phyloP scores from a whole-genome alignment of 495 filamentous ascomycete species.

The Hyaloscypha finlandica region DNA sequence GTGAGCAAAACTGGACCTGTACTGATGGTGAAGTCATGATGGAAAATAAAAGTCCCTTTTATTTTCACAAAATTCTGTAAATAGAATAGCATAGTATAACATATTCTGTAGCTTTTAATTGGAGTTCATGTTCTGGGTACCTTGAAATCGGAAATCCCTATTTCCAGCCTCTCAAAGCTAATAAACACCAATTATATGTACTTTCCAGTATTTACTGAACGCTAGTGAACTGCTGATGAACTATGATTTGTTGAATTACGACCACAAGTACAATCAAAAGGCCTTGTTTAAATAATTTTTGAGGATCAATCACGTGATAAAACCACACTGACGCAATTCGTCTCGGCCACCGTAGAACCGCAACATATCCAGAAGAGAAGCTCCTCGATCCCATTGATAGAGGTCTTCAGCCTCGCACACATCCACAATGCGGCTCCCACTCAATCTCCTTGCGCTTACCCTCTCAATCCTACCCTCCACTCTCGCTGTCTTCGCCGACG shows the following conservation, averaged over 20 bases:
- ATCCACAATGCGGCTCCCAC: constrained; percentile 27
- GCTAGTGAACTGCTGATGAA: too few relatives aligned
- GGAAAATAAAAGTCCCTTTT: neutral
- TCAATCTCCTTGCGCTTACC: constrained; percentile 29
- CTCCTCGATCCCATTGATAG: constrained; percentile 2
- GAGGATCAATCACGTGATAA: constrained; percentile 4
- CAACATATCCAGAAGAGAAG: neutral
- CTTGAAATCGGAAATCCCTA: neutral
- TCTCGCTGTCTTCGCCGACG: constrained; percentile 81
- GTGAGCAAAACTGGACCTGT: constrained; percentile 33
- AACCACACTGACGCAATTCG: neutral
- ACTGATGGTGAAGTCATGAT: constrained; percentile 15
- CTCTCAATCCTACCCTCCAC: constrained; percentile 37
- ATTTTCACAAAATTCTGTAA: neutral
- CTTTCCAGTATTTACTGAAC: neutral
- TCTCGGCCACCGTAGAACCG: neutral
- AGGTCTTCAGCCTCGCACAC: neutral
- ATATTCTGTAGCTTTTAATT: neutral
- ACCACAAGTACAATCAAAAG: too few relatives aligned
- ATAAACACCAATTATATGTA: neutral
- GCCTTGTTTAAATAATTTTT: too few relatives aligned
- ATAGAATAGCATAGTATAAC: neutral
- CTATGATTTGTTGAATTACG: too few relatives aligned
- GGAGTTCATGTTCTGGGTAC: neutral
- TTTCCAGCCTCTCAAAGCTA: neutral